A percentile compares a stretch with the other conserved stretches of the same genome.
Conservation (phyloP, 2,329 filamentous ascomycete genomes). For the Cadophora sp. region DNA sequence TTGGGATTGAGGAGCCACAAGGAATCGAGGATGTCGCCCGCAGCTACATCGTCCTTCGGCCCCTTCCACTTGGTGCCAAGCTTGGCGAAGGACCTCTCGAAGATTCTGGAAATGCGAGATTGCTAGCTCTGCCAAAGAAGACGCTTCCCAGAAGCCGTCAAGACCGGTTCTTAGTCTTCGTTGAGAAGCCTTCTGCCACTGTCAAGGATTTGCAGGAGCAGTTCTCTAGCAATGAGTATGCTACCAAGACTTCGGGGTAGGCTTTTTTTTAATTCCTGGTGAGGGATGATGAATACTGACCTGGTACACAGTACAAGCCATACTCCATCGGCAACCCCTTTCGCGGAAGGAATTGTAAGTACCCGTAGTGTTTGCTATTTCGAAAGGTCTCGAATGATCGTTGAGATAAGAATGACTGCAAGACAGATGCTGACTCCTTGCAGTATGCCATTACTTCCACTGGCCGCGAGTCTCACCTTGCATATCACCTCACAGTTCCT, state of each 20-base stretch:
- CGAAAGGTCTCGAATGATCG: background rate
- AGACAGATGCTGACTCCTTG: background rate
- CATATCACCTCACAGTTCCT: conserved; percentile 80
- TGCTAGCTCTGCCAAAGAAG: conserved; percentile 86
- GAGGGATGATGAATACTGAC: background rate
- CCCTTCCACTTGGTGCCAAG: conserved; percentile 72
- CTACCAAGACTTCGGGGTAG: conserved; percentile 74
- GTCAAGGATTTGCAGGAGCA: conserved; percentile 75
- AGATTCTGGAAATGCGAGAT: conserved; percentile 66
- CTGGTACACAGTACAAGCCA: conserved; percentile 58
- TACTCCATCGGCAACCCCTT: conserved; percentile 71
- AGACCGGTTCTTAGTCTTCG: conserved; percentile 82
- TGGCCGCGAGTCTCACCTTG: conserved; percentile 75
- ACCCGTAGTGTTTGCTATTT: background rate
- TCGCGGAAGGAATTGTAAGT: conserved; percentile 75
- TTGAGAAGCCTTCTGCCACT: conserved; percentile 73
- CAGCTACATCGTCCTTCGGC: conserved; percentile 80
- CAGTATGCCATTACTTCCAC: conserved; percentile 77
- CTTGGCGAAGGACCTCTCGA: conserved; percentile 59
- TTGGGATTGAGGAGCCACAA: conserved; percentile 74
- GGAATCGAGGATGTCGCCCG: conserved; percentile 76
- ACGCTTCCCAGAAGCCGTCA: conserved; percentile 71
- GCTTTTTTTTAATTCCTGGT: background rate
- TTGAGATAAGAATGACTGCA: background rate
- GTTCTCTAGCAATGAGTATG: conserved; percentile 72